phyloP scores from a whole-genome alignment of 2,329 filamentous ascomycete species.

The Esteya vermicola region DNA sequence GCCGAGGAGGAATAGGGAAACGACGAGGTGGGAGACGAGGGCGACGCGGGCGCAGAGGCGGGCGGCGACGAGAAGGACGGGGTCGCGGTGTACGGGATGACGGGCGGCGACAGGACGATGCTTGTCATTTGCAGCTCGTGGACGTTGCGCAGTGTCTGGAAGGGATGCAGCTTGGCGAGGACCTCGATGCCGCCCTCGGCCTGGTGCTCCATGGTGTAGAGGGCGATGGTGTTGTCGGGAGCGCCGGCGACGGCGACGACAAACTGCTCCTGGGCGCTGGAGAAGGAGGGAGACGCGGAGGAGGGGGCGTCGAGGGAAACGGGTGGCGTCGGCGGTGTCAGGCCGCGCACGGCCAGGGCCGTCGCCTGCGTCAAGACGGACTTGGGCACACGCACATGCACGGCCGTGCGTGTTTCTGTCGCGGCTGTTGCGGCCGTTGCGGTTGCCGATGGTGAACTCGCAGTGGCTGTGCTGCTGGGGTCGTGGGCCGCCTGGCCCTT shows the following conservation, averaged over 20 bases:
- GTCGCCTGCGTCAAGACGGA: conserved; percentile 56
- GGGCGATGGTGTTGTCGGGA: conserved; percentile 62
- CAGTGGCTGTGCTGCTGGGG: not conserved
- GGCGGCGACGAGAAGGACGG: not conserved
- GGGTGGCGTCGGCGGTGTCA: conserved; percentile 41
- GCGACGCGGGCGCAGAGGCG: no score
- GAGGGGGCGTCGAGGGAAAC: no score
- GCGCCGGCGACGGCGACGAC: conserved; percentile 54
- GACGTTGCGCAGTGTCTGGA: conserved; percentile 35
- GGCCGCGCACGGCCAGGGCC: conserved; percentile 60
- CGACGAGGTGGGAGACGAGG: not conserved
- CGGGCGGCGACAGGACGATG: conserved; percentile 24
- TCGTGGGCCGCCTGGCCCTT: conserved; percentile 5
- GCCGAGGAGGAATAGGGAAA: not conserved
- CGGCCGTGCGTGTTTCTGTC: conserved; percentile 36
- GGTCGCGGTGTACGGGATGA: no score
- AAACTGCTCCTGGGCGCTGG: no score
- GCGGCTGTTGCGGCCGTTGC: not conserved
- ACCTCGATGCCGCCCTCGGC: conserved; percentile 29
- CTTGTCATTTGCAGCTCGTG: conserved; percentile 46
- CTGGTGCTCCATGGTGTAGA: conserved; percentile 64
- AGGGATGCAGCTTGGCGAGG: conserved; percentile 34
- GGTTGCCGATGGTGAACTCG: not conserved
- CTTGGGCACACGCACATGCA: conserved; percentile 44
- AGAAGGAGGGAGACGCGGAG: no score